Base-by-base conservation (phyloP, 106 monocot species). In the Posidonia australis region DNA sequence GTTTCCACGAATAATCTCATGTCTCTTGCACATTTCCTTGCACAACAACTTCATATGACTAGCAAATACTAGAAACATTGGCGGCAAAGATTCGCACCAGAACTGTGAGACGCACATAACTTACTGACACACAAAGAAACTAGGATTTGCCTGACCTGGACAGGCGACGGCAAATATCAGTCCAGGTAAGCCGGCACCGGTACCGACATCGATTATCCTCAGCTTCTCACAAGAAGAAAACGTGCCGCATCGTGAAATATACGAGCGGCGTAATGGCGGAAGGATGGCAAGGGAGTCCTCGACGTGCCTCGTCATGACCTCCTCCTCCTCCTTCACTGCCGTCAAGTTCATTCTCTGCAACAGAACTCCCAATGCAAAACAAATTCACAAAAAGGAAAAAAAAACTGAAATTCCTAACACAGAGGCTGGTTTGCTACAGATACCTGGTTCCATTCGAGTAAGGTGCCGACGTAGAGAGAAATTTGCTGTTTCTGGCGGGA, bases 371-470 rank as follows among this genome's bases (percentile, higher is more conserved):
- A 55, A 55, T 14, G 13, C 29, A 51, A 68, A 18, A 18, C 18
- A 58, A 29, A 68, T n/a, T 17, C 51, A 17, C 32, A 26, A 1
- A 16, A 60, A 14, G 18, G 11, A 0, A 53, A 9, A 66, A 6
- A 9, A 24, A 29, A 3, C 54, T 41, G 11, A 21, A 28, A 55
- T 21, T 53, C 20, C 23, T 36, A 36, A 7, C 2, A 7, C 5
- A 36, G 36, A 2, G 36, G 36, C 36, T 36, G n/a, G n/a, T n/a
- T n/a, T n/a, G n/a, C n/a, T n/a, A n/a, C 3, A 2, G n/a, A 23
- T 45, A 84, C 84, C 92, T 90, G 87, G 68, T 96, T 96, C 94
- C 94, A 90, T 64, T 96, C 74, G 42, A 96, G 94, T 16, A 96
- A 90, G 19, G 86, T 30, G 44, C 21, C 41, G 63, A 83, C 82